Conservation (phyloP, 2,329 filamentous ascomycete genomes). For the Sordariomycetes sp. region DNA sequence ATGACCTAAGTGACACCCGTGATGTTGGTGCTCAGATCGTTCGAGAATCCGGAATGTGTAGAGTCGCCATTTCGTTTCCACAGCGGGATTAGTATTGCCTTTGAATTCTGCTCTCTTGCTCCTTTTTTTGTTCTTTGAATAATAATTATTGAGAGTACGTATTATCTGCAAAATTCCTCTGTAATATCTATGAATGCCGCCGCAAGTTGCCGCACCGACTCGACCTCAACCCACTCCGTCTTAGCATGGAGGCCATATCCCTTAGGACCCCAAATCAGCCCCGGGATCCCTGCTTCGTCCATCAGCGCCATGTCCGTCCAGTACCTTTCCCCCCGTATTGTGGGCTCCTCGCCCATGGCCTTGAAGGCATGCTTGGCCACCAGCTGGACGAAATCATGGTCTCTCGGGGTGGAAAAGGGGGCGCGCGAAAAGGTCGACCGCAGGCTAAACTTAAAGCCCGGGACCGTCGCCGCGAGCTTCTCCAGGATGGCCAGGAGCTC, state of each 20-base stretch:
- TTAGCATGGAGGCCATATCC: conserved; percentile 38
- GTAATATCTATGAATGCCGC: conserved; percentile 15
- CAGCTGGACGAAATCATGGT: conserved; percentile 28
- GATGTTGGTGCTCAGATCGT: no score
- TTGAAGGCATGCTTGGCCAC: conserved; percentile 16
- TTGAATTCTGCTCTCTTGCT: background rate
- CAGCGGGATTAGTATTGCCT: no score
- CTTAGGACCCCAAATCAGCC: conserved; percentile 32
- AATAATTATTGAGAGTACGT: background rate
- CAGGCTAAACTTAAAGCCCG: conserved; percentile 27
- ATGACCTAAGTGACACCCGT: no score
- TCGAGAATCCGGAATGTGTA: no score
- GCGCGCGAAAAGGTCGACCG: conserved; percentile 29
- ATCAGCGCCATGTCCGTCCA: conserved; percentile 43
- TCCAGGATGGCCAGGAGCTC: conserved; percentile 28
- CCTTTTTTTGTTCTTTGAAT: background rate
- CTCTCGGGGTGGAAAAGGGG: conserved; percentile 24
- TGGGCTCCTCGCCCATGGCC: conserved; percentile 15
- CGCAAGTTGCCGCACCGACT: conserved; percentile 25
- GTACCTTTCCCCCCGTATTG: conserved; percentile 20
- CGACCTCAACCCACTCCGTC: conserved; percentile 35
- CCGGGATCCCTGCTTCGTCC: conserved; percentile 30
- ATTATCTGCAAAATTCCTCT: conserved; percentile 15
- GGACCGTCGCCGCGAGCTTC: conserved; percentile 17
- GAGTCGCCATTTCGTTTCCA: no score